phyloP scores from a whole-genome alignment of 257 asterid genomes.

The Mentha longifolia region DNA sequence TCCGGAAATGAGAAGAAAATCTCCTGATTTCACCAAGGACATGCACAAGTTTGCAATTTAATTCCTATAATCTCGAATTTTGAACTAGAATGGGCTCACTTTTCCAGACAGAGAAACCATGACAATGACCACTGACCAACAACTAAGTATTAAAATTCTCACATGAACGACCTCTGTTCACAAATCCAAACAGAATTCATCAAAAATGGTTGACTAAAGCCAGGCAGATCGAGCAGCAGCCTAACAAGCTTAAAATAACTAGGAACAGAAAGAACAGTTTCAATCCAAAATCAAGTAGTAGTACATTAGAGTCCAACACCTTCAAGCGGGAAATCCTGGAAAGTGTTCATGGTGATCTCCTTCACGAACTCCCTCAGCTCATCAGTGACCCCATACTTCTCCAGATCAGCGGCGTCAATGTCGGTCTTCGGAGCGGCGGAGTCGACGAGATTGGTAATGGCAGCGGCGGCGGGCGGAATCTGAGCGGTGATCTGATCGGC shows the following conservation, averaged over 20 bases:
- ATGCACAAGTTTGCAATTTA: constrained; percentile 10
- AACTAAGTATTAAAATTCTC: background rate
- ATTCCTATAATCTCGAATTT: background rate
- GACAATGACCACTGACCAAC: background rate
- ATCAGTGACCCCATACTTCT: constrained; percentile 75
- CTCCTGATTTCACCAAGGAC: background rate
- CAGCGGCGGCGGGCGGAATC: constrained; percentile 64
- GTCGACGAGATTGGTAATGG: constrained; percentile 60
- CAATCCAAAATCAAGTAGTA: constrained; percentile 19
- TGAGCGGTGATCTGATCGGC: constrained; percentile 94
- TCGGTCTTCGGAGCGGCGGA: constrained; percentile 40
- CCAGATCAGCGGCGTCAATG: constrained; percentile 59
- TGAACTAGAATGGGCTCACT: constrained; percentile 1
- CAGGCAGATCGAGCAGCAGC: constrained; percentile 31
- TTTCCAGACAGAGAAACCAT: constrained; percentile 3
- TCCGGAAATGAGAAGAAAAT: constrained; percentile 16
- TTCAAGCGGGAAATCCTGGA: constrained; percentile 81
- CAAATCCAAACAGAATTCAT: constrained; percentile 24
- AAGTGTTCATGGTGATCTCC: constrained; percentile 65
- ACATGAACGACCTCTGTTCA: background rate
- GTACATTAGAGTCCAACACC: constrained; percentile 43
- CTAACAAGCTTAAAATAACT: background rate
- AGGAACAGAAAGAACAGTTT: background rate
- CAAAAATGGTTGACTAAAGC: constrained; percentile 17
- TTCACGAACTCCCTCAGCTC: constrained; percentile 81